A percentile compares a stretch with the other conserved stretches of the same genome.
phyloP scores from a whole-genome alignment of 805 yeast genomes.

The Barnettozyma wickerhamii region DNA sequence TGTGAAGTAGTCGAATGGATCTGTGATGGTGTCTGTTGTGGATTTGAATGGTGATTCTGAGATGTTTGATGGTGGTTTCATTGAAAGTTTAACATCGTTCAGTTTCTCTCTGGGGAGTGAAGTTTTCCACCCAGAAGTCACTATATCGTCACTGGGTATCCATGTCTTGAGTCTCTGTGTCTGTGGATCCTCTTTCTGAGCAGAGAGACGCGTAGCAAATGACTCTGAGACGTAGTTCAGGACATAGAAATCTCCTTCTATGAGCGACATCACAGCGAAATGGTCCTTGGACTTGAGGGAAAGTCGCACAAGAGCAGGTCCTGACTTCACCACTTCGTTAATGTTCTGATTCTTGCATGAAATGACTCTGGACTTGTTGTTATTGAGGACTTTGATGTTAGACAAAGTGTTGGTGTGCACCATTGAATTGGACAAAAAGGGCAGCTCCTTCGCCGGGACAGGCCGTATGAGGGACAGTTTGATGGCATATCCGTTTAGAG shows the following conservation, averaged over 20 bases:
- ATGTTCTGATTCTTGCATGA: slow-evolving; percentile 2
- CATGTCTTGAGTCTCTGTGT: not conserved
- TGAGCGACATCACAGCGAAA: slow-evolving; percentile 13
- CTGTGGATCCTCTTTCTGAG: not conserved
- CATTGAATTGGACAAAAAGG: slow-evolving; percentile 13
- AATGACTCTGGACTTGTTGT: slow-evolving; percentile 21
- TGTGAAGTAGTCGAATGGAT: slow-evolving; percentile 26
- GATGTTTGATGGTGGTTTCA: slow-evolving; percentile 24
- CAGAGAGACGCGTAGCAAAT: slow-evolving; percentile 34
- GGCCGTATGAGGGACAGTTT: slow-evolving; percentile 1
- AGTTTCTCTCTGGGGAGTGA: not conserved
- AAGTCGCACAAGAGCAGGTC: slow-evolving; percentile 16
- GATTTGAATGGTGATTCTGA: slow-evolving; percentile 17
- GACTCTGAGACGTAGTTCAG: slow-evolving; percentile 44
- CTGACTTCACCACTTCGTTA: not conserved
- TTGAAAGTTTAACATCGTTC: slow-evolving; percentile 18
- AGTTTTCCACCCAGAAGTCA: slow-evolving; percentile 1
- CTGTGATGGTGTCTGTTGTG: slow-evolving; percentile 11
- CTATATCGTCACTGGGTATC: not conserved
- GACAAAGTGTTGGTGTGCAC: slow-evolving; percentile 11
- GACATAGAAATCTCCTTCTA: slow-evolving; percentile 21
- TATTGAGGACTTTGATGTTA: slow-evolving; percentile 10
- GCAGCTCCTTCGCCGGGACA: slow-evolving; percentile 10
- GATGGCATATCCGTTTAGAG: too few species aligned
- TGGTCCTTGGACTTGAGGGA: slow-evolving; percentile 20